phyloP scores from a whole-genome alignment of 768 basidiomycete species.

The Russula sp. region DNA sequence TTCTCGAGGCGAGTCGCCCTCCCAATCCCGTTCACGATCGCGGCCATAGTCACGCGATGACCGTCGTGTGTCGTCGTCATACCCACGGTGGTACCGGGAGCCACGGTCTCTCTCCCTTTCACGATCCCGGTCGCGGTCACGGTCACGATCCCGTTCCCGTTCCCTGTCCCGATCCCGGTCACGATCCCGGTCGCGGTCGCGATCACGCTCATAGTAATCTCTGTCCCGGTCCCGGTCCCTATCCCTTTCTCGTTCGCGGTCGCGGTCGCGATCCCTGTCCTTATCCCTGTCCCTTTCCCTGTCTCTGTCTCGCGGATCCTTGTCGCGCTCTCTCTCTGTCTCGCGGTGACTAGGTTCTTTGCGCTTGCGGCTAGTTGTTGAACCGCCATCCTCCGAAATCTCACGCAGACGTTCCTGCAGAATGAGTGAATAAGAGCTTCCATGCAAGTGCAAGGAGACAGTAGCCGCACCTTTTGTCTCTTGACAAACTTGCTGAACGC shows the following conservation, averaged over 20 bases:
- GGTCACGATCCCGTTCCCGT: conserved; percentile 29
- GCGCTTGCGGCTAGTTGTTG: conserved; percentile 70
- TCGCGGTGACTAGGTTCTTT: conserved; percentile 53
- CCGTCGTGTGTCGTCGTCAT: conserved; percentile 15
- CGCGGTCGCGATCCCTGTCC: conserved; percentile 31
- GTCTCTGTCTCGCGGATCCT: conserved; percentile 37
- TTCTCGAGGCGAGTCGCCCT: conserved; percentile 17
- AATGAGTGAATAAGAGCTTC: background rate
- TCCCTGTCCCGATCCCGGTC: conserved; percentile 29
- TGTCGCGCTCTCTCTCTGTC: conserved; percentile 24
- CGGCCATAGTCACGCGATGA: conserved; percentile 23
- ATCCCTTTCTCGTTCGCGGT: conserved; percentile 26
- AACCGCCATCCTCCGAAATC: conserved; percentile 71
- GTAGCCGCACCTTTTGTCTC: conserved; percentile 65
- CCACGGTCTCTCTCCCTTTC: conserved; percentile 16
- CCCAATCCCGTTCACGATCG: conserved; percentile 29
- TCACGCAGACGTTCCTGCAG: conserved; percentile 70
- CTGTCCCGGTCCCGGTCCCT: conserved; percentile 21
- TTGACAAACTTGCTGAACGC: conserved; percentile 88
- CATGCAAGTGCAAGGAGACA: background rate
- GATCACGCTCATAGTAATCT: conserved; percentile 14
- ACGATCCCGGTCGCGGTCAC: conserved; percentile 23
- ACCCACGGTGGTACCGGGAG: conserved; percentile 22
- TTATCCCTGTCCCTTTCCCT: conserved; percentile 30
- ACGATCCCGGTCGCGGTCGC: conserved; percentile 20